Evolutionary conservation across 2,329 filamentous ascomycete genomes (phyloP).

Genomic region (Cladosporium phlei): DNA sequence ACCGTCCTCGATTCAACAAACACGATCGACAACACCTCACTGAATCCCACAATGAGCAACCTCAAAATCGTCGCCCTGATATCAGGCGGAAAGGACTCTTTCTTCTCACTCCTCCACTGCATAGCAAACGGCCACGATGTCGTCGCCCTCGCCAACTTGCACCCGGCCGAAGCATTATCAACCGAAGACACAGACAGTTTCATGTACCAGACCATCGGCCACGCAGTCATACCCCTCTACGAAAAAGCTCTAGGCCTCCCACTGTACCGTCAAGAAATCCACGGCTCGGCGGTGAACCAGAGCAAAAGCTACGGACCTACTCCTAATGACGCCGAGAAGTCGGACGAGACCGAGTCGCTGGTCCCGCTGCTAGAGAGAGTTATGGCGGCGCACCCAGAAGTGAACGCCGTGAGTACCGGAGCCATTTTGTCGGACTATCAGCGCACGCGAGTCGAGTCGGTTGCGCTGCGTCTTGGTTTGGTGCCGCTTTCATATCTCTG

Average conservation of each 20-base stretch:
- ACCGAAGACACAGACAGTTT: conserved; percentile 80
- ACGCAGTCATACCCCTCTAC: conserved; percentile 81
- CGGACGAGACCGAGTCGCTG: conserved; percentile 86
- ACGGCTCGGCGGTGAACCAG: conserved; percentile 65
- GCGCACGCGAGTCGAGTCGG: conserved; percentile 88
- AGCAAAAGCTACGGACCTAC: conserved; percentile 61
- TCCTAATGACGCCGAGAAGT: conserved; percentile 26
- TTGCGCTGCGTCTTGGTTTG: conserved; percentile 78
- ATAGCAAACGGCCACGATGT: conserved; percentile 77
- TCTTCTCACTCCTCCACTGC: conserved; percentile 90
- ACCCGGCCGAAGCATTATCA: conserved; percentile 48
- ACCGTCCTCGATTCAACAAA: not conserved
- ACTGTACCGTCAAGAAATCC: conserved; percentile 74
- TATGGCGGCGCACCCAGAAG: conserved; percentile 65
- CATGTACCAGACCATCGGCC: conserved; percentile 99
- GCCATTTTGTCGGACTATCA: conserved; percentile 95
- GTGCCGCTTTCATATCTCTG: conserved; percentile 82
- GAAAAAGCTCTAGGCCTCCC: conserved; percentile 72
- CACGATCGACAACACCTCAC: not conserved
- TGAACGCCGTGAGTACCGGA: conserved; percentile 82
- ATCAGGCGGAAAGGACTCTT: conserved; percentile 95
- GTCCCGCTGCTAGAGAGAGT: conserved; percentile 67
- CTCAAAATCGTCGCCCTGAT: conserved; percentile 83
- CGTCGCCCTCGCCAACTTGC: conserved; percentile 83
- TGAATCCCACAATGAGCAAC: conserved; percentile 22